Percentiles rank a stretch among this genome's conserved stretches.
phyloP scores from a whole-genome alignment of 345 rosid species.

The Eucalyptus coolabah region DNA sequence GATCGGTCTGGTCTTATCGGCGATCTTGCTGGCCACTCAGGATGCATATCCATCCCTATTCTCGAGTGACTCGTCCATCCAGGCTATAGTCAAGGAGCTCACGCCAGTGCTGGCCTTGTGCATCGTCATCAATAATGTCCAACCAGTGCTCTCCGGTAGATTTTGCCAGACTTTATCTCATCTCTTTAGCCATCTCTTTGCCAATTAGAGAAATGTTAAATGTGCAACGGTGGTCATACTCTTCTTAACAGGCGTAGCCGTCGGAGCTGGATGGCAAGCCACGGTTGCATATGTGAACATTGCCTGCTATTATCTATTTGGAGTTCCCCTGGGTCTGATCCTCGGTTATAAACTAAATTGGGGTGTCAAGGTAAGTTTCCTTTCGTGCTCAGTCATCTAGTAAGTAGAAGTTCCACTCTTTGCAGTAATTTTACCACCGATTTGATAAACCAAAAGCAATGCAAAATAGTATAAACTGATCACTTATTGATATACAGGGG shows the following conservation, averaged over 20 bases:
- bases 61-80: slow-evolving; percentile 30
- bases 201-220: not conserved
- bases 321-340: slow-evolving; percentile 45
- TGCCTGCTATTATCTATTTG: slow-evolving; percentile 46
- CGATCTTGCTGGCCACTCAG: slow-evolving; percentile 20
- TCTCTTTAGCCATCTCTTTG: slow-evolving; percentile 19
- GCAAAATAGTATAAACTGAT: not conserved
- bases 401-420: not conserved
- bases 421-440: not conserved
- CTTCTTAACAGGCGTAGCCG: not conserved
- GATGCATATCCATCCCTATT: slow-evolving; percentile 43
- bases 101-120: slow-evolving; percentile 59
- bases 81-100: slow-evolving; percentile 31
- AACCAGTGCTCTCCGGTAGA: slow-evolving; percentile 86
- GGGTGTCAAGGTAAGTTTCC: slow-evolving; percentile 26
- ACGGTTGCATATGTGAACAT: slow-evolving; percentile 46
- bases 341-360: slow-evolving; percentile 29
- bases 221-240: not conserved
- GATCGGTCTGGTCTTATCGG: slow-evolving; percentile 34
- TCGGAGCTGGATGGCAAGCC: slow-evolving; percentile 53
- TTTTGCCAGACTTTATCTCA: not conserved
- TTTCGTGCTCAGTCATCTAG: not conserved
- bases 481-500: slow-evolving; percentile 20
- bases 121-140: slow-evolving; percentile 56
- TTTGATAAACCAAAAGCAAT: not conserved